Conservation (phyloP, 225 moss, liverwort and hornwort genomes). For the Lunularia cruciata region DNA sequence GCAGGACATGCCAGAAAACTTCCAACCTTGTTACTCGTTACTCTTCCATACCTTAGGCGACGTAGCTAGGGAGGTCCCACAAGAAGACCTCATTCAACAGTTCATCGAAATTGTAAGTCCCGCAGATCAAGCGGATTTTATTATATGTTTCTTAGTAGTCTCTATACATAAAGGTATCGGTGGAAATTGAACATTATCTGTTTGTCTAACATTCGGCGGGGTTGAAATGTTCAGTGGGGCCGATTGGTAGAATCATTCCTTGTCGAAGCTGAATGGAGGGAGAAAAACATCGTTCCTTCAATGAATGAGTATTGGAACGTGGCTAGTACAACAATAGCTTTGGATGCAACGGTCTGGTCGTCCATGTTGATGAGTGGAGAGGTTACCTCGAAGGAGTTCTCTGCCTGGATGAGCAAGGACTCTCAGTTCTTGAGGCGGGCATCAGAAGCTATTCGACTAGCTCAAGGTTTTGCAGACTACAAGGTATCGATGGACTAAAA, state of each 20-base stretch:
- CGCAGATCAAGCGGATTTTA: no score
- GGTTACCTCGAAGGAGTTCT: conserved; percentile 18
- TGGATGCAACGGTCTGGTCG: conserved; percentile 35
- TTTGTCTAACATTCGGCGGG: background rate
- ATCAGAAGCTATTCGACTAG: conserved; percentile 30
- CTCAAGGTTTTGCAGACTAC: conserved; percentile 32
- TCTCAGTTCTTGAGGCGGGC: conserved; percentile 22
- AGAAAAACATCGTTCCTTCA: background rate
- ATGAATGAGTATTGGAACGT: conserved; percentile 26
- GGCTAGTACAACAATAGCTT: conserved; percentile 27
- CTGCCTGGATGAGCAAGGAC: conserved; percentile 30
- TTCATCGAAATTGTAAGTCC: conserved; percentile 37
- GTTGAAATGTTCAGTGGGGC: conserved; percentile 31
- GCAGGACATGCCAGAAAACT: conserved; percentile 30
- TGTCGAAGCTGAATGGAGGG: conserved; percentile 30
- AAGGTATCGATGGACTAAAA: no score
- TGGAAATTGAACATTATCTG: no score
- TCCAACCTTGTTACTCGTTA: conserved; percentile 35
- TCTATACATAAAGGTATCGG: no score
- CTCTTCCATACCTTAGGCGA: conserved; percentile 27
- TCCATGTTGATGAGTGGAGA: conserved; percentile 37
- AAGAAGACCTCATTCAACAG: conserved; percentile 13
- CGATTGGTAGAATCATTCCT: conserved; percentile 36
- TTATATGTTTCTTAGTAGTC: no score
- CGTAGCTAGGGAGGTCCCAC: background rate